Evolutionary conservation across 345 rosid species (phyloP).

Genomic region (Eucalyptus fibrosa): DNA sequence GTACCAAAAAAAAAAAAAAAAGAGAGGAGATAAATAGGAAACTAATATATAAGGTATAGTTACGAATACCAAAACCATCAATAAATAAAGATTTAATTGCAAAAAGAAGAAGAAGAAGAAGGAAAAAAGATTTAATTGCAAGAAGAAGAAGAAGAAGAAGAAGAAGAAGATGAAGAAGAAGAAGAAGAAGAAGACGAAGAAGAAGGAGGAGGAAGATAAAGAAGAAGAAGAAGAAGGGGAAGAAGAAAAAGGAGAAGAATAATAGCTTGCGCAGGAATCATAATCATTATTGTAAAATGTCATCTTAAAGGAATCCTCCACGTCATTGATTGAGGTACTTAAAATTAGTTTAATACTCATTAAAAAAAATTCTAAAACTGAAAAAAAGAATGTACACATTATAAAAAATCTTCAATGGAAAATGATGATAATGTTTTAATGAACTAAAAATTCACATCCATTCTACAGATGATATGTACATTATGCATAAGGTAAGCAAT

Average conservation of each 20-base stretch:
- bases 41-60: too few species aligned
- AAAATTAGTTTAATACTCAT: not conserved
- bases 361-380: not conserved
- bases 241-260: too few species aligned
- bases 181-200: too few species aligned
- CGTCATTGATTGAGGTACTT: not conserved
- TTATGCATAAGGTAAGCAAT: not conserved
- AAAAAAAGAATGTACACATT: not conserved
- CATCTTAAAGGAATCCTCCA: not conserved
- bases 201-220: too few species aligned
- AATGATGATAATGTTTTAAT: not conserved
- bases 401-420: not conserved
- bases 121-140: too few species aligned
- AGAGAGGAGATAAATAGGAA: too few species aligned
- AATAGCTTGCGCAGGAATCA: not conserved
- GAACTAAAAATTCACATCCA: not conserved
- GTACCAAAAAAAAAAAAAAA: too few species aligned
- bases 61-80: too few species aligned
- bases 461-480: not conserved
- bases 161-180: too few species aligned
- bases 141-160: fast-evolving
- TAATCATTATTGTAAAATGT: not conserved
- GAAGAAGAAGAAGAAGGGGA: too few species aligned
- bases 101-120: too few species aligned
- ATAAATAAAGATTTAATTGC: too few species aligned